Evolutionary conservation across 345 rosid species (phyloP).

Genomic region (Arabis hirsuta): DNA sequence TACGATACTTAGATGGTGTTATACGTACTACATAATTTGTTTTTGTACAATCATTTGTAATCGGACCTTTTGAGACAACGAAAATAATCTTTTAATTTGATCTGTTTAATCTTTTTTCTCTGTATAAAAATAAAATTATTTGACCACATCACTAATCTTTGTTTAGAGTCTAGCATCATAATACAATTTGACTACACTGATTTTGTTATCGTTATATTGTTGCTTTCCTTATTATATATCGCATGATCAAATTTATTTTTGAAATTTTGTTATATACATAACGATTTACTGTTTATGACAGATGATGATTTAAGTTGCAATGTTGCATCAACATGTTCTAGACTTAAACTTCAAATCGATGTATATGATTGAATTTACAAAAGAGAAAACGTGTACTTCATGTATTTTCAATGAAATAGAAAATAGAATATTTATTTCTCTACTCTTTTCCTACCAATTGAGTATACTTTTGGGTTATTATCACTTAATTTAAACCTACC

Average conservation of each 20-base stretch:
- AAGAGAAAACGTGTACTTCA: conserved; percentile 11
- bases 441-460: conserved; percentile 13
- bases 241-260: neutral
- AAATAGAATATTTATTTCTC: conserved; percentile 3
- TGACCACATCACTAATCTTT: neutral
- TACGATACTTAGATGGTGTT: neutral
- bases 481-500: conserved; percentile 15
- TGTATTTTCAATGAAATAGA: conserved; percentile 6
- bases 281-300: neutral
- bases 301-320: neutral
- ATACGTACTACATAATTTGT: conserved; percentile 10
- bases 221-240: neutral
- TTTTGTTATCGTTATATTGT: too few species aligned
- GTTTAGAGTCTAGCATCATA: too few species aligned
- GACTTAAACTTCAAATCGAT: conserved; percentile 1
- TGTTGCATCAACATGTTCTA: neutral
- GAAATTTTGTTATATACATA: neutral
- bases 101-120: neutral
- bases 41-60: conserved; percentile 17
- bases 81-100: neutral
- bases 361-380: conserved; percentile 13
- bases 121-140: neutral
- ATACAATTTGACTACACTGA: too few species aligned
- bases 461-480: conserved; percentile 14
- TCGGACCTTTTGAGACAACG: neutral